Base-by-base conservation (phyloP, 257 asterid species). In the Ligustrum vulgare region DNA sequence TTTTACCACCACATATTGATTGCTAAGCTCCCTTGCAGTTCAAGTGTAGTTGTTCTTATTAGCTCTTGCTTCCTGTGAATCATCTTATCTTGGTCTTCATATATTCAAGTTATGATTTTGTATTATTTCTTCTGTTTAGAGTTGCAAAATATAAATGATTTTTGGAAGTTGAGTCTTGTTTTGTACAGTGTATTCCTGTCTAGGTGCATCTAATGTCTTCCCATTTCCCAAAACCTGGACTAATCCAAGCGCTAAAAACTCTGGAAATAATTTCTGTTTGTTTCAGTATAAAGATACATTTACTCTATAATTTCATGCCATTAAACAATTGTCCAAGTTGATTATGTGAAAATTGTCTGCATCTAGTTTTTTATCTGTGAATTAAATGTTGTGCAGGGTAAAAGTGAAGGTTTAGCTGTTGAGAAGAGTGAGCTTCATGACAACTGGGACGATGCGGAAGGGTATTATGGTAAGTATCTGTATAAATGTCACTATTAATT, bases 381-480 rank as follows among this genome's bases (percentile, higher is more conserved):
- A 36, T 41, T 39, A 68, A 70, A 75, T 58, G 32, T 76, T 70
- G 54, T 22, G 72, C 88, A 94, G 98, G 98, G 90, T 56, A 94
- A 90, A 87, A 90, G 85, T 37, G 98, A 92, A 76, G 89, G 87
- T 16, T 58, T 79, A 25, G 86, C 97, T 75, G 81, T 90, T 84
- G 98, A 94, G 82, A 90, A 81, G 83, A 85, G 92, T 82, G 96
- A 90, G 69, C 87, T 88, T 10, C 79, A 92, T 83, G 98, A 94
- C 81, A 94, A 94, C 80, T 94, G 98, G 98, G 98, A 94, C 82
- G 98, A 94, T 68, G 88, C 97, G 2, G 98, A 94, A 80, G 98
- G 98, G 41, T 94, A 94, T 81, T 94, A 94, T 67, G 93, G 98
- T 94, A 84, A 81, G 91, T 80, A 22, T 64, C 72, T 41, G 73